Conservation (phyloP, 1,139 yeast genomes). For the Yamadazyma sp. region DNA sequence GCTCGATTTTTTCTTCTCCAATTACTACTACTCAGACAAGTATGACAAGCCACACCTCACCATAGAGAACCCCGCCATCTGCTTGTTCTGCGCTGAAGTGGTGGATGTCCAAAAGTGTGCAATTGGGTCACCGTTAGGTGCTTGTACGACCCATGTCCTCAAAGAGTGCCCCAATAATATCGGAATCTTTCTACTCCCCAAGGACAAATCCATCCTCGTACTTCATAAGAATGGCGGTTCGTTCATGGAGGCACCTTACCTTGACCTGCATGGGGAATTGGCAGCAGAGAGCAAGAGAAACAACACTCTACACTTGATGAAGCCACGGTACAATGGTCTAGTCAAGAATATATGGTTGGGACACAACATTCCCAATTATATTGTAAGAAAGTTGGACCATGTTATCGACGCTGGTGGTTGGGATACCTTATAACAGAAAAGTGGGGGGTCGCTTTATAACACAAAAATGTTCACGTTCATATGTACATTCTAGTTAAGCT, state of each 20-base stretch:
- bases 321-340: conserved; percentile 65
- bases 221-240: conserved; percentile 76
- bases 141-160: conserved; percentile 63
- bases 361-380: conserved; percentile 74
- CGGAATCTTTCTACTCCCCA: conserved; percentile 79
- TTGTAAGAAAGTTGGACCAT: conserved; percentile 78
- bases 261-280: conserved; percentile 84
- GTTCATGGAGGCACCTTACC: conserved; percentile 79
- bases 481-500: too few relatives aligned
- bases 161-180: conserved; percentile 68
- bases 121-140: conserved; percentile 55
- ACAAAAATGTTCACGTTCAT: not conserved
- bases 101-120: conserved; percentile 65
- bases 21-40: conserved; percentile 49
- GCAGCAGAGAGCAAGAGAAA: conserved; percentile 75
- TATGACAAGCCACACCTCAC: conserved; percentile 38
- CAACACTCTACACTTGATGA: conserved; percentile 68
- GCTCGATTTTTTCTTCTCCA: conserved; percentile 68
- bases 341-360: conserved; percentile 71
- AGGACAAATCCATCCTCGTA: conserved; percentile 67
- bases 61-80: conserved; percentile 81
- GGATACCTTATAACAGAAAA: conserved; percentile 86
- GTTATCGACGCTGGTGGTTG: conserved; percentile 90
- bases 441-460: too few relatives aligned
- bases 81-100: conserved; percentile 77